These are phyloP conservation scores for Arthroderma sp. DNA, from an alignment of 2,329 filamentous ascomycete species.

Conservation along the genomic window DNA sequence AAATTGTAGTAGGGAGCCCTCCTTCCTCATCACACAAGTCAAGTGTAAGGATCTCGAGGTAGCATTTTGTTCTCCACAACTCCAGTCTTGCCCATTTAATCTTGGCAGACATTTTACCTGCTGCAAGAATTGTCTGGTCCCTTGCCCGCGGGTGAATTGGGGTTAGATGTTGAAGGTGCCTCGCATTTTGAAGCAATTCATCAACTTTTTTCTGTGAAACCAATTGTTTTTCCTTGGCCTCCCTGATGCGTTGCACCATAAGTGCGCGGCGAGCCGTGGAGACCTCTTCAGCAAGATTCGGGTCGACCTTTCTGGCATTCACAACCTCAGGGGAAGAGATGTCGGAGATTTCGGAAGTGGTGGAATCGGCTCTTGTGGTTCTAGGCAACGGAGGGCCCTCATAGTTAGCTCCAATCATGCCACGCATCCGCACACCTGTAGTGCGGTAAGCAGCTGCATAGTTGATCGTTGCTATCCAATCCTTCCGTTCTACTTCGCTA, in stretches of 20 bases:
- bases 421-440: conserved; percentile 79
- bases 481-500: conserved; percentile 81
- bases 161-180: conserved; percentile 76
- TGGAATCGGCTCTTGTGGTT: conserved; percentile 55
- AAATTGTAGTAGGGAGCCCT: neutral
- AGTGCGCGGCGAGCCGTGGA: conserved; percentile 67
- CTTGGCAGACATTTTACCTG: conserved; percentile 71
- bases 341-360: conserved; percentile 42
- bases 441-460: conserved; percentile 91
- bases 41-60: conserved; percentile 72
- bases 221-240: conserved; percentile 67
- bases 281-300: conserved; percentile 75
- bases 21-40: conserved; percentile 66
- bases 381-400: conserved; percentile 56
- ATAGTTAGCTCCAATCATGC: conserved; percentile 70
- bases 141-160: conserved; percentile 84
- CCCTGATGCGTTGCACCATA: conserved; percentile 69
- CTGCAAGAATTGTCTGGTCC: conserved; percentile 72
- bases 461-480: conserved; percentile 92
- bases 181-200: conserved; percentile 69
- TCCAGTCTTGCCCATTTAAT: conserved; percentile 90
- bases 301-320: conserved; percentile 61
- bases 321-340: conserved; percentile 58
- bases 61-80: conserved; percentile 83
- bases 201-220: conserved; percentile 66